Percentiles rank a stretch among this genome's conserved stretches.
These are phyloP conservation scores for Mortierella sp. DNA, from an alignment of 371 early-diverging fungal species.

Conservation along the genomic window DNA sequence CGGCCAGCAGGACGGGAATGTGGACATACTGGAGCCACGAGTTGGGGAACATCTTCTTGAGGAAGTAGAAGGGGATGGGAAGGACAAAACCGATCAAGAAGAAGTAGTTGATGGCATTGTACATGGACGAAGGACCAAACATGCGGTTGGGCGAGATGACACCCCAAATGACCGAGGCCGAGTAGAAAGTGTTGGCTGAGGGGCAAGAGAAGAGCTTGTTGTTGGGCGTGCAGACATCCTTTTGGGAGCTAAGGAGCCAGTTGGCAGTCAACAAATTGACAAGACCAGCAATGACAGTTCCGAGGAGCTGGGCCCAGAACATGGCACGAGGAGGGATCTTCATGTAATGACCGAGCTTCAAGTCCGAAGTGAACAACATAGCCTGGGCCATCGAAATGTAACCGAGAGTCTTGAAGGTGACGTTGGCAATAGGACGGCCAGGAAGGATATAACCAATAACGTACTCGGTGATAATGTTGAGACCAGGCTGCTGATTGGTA, in stretches of 20 bases:
- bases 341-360: constrained; percentile 70
- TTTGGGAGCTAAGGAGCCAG: constrained; percentile 23
- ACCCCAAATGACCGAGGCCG: constrained; percentile 68
- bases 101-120: constrained; percentile 64
- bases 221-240: constrained; percentile 10
- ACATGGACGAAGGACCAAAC: constrained; percentile 72
- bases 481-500: constrained; percentile 72
- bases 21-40: constrained; percentile 34
- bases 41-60: constrained; percentile 52
- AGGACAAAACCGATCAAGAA: constrained; percentile 65
- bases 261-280: constrained; percentile 24
- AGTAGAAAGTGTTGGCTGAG: constrained; percentile 48
- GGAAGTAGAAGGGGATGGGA: constrained; percentile 63
- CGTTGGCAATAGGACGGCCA: constrained; percentile 57
- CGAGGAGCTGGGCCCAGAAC: constrained; percentile 59
- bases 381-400: constrained; percentile 66
- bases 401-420: constrained; percentile 61
- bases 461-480: constrained; percentile 78
- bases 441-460: constrained; percentile 69
- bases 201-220: constrained; percentile 27
- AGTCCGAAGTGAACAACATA: constrained; percentile 56
- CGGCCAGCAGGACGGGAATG: constrained; percentile 36
- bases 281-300: constrained; percentile 54
- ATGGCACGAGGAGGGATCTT: constrained; percentile 64
- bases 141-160: constrained; percentile 75